These are phyloP conservation scores for Misopates orontium DNA, from an alignment of 257 asterid genomes.

Conservation along the genomic window DNA sequence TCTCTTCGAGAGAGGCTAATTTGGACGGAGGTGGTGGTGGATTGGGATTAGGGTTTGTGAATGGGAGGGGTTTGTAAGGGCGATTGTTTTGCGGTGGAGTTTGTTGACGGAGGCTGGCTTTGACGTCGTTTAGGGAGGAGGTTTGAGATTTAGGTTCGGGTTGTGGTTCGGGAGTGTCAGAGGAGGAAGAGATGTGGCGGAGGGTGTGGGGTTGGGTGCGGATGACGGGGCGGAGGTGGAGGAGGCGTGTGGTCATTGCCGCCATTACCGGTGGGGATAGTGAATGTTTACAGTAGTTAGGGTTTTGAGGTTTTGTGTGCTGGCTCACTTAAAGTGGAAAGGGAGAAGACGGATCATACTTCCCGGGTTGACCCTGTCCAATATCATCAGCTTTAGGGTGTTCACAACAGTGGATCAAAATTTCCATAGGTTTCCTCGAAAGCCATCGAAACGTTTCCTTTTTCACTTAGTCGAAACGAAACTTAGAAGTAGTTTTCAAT, in stretches of 20 bases:
- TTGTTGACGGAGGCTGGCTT: conserved; percentile 34
- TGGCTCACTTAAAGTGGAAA: no score
- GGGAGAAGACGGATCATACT: no score
- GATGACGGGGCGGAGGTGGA: conserved; percentile 37
- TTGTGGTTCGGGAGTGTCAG: conserved; percentile 25
- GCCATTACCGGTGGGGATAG: conserved; percentile 42
- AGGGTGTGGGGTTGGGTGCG: conserved; percentile 20
- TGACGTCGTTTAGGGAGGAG: conserved; percentile 35
- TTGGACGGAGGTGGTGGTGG: background rate
- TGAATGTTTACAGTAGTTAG: no score
- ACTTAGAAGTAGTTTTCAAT: no score
- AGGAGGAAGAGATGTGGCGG: conserved; percentile 32
- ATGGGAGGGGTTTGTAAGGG: conserved; percentile 20
- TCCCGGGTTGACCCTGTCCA: no score
- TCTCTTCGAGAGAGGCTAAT: conserved; percentile 18
- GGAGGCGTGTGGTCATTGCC: conserved; percentile 44
- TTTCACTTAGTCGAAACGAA: no score
- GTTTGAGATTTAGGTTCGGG: conserved; percentile 24
- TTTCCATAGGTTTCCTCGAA: no score
- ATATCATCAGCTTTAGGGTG: no score
- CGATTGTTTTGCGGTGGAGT: conserved; percentile 22
- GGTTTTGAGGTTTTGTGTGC: conserved; percentile 18
- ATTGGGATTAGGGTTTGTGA: background rate
- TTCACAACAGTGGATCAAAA: no score
- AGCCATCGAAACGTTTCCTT: no score